Evolutionary conservation across 2,329 filamentous ascomycete species (phyloP), one percentile per base, ranked within the genome.

Genomic region (Botrytis porri): DNA sequence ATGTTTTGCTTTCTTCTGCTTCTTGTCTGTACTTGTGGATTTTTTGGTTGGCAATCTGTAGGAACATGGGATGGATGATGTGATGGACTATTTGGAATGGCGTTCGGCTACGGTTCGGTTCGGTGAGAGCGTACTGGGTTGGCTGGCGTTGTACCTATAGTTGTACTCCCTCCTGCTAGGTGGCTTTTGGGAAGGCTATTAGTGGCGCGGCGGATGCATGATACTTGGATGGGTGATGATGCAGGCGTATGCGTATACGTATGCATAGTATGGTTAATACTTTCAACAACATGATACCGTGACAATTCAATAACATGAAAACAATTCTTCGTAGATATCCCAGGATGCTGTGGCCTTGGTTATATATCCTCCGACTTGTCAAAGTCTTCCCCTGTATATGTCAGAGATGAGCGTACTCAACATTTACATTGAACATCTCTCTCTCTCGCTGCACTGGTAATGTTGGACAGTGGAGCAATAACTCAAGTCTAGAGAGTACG

Each of bases 21-120:
- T 74, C 70, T 66, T 74, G 74, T 76, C 74, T 67, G 69, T 71
- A 64, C 51, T 73, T 70, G 54, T 39, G 32, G 61, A 37, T 73
- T 62, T 72, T 35, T 35, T 73, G 59, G 45, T 69, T 5, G 39
- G 35, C 59, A 16, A 37, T 37, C 39, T 72, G 60, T 72, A 59
- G 51, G 51, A 37, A 76, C 65, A 77, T 41, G 70, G 65, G 64
- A 66, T 72, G 70, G 35, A 67, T n/a, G 60, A 65, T 14, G 41
- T 48, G 25, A 72, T 69, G 70, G 45, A 69, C 54, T 72, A 67
- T 39, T 59, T 25, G 67, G 70, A 20, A 69, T 69, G 70, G 70
- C 51, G 70, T 72, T 72, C 67, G 70, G 63, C 70, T 72, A 60
- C 54, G 43, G 45, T 71, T 60, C 51, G 63, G 70, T 72, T 69